Conservation (phyloP, 31 red algal species). For the Asparagopsis taxiformis region DNA sequence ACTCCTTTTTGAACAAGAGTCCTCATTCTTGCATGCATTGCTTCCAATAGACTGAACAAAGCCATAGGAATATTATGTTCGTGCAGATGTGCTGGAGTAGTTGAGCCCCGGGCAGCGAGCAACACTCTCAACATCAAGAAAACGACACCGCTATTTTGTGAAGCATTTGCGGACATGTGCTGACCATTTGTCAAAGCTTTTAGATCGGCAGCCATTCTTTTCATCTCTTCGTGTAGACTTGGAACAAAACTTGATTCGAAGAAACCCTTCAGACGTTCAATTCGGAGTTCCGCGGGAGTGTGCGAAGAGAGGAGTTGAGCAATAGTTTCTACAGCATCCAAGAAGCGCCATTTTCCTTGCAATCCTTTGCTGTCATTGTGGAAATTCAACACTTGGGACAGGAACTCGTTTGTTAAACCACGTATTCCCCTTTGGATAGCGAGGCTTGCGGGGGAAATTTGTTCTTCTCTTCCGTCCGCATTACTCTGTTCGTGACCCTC, state of each 20-base stretch:
- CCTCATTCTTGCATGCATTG: constrained; percentile 13
- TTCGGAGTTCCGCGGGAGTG: constrained; percentile 20
- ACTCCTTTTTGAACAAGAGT: background rate
- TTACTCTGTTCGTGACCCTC: constrained; percentile 24
- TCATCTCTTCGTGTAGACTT: constrained; percentile 1
- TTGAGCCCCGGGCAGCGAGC: constrained; percentile 17
- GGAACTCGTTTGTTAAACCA: constrained; percentile 11
- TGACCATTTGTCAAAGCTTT: constrained; percentile 5
- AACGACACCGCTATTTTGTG: constrained; percentile 14
- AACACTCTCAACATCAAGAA: constrained; percentile 37
- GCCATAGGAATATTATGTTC: constrained; percentile 12
- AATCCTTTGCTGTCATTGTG: background rate
- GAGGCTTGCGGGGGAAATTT: background rate
- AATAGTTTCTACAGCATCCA: constrained; percentile 57
- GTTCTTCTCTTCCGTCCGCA: background rate
- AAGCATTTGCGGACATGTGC: constrained; percentile 1
- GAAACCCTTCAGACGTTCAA: constrained; percentile 26
- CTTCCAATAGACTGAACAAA: constrained; percentile 28
- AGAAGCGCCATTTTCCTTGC: constrained; percentile 31
- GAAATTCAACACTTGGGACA: constrained; percentile 21
- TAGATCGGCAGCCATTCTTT: constrained; percentile 17
- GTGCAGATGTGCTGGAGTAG: constrained; percentile 36
- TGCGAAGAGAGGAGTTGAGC: constrained; percentile 37
- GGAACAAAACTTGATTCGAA: constrained; percentile 31
- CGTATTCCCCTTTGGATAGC: constrained; percentile 22